Conservation (phyloP, 306 rosid genomes). For the Trichosanthes cucumerina region DNA sequence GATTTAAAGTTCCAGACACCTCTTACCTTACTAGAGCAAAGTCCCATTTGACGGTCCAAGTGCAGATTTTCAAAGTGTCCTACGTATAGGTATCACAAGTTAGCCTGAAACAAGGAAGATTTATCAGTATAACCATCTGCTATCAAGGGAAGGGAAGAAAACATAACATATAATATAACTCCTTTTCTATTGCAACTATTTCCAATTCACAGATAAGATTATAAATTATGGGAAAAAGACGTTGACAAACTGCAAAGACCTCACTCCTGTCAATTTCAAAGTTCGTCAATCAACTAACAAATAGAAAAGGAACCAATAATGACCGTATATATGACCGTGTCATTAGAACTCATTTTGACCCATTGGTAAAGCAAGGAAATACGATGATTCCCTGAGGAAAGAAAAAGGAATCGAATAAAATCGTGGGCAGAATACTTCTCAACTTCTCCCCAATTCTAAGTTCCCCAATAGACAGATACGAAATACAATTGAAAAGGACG, state of each 20-base stretch:
- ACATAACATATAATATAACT: not conserved
- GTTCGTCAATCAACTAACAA: not conserved
- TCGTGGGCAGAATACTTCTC: not conserved
- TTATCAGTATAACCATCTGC: not conserved
- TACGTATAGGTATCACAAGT: not conserved
- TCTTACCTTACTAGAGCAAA: constrained; percentile 56
- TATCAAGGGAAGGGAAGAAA: not conserved
- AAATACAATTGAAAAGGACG: not conserved
- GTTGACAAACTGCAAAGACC: not conserved
- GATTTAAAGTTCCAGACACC: not conserved
- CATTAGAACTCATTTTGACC: not conserved
- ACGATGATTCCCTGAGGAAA: not conserved
- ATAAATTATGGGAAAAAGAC: not conserved
- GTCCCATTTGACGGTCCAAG: constrained; percentile 52
- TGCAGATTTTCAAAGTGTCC: constrained; percentile 18
- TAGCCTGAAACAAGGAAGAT: not conserved
- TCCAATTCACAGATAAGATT: not conserved
- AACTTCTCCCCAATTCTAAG: not conserved
- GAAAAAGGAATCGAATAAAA: not conserved
- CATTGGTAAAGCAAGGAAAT: not conserved
- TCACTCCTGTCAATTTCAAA: not conserved
- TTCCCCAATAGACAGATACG: not conserved
- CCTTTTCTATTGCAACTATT: not conserved
- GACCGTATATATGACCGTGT: not conserved
- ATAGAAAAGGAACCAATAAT: not conserved